Percentiles rank a stretch among this genome's conserved stretches.
Conservation (phyloP, 805 yeast genomes). For the Cyberlindnera lachancei region DNA sequence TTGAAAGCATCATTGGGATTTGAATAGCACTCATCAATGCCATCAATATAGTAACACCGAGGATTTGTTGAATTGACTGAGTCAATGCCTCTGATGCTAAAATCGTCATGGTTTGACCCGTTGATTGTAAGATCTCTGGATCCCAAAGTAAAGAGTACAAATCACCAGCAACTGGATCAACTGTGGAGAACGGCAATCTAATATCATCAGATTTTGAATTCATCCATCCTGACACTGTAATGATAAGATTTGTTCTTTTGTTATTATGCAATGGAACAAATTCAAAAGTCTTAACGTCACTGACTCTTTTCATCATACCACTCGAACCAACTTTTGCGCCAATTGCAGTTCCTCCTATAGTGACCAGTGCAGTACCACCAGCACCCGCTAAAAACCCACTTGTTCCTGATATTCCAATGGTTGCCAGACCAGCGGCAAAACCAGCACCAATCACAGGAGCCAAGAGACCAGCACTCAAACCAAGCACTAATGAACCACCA, state of each 20-base stretch:
- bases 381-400: slow-evolving; percentile 90
- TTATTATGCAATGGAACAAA: slow-evolving; percentile 88
- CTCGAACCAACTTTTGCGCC: slow-evolving; percentile 85
- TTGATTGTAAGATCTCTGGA: slow-evolving; percentile 92
- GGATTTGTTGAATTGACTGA: slow-evolving; percentile 88
- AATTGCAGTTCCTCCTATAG: slow-evolving; percentile 82
- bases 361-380: slow-evolving; percentile 92
- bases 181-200: slow-evolving; percentile 89
- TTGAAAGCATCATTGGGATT: slow-evolving; percentile 84
- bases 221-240: slow-evolving; percentile 98
- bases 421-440: slow-evolving; percentile 91
- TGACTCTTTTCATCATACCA: slow-evolving; percentile 83
- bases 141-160: slow-evolving; percentile 91
- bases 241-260: slow-evolving; percentile 74
- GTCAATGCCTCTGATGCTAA: slow-evolving; percentile 90
- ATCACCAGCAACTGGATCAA: slow-evolving; percentile 98
- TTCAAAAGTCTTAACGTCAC: slow-evolving; percentile 90
- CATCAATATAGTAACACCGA: slow-evolving; percentile 84
- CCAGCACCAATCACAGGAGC: slow-evolving; percentile 99
- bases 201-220: slow-evolving; percentile 92
- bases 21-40: slow-evolving; percentile 92
- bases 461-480: slow-evolving; percentile 87
- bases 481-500: slow-evolving; percentile 92
- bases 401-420: slow-evolving; percentile 93
- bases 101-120: slow-evolving; percentile 93